These are phyloP conservation scores for Oryza meyeriana DNA, from an alignment of 176 grass and related monocot species.

Conservation along the genomic window DNA sequence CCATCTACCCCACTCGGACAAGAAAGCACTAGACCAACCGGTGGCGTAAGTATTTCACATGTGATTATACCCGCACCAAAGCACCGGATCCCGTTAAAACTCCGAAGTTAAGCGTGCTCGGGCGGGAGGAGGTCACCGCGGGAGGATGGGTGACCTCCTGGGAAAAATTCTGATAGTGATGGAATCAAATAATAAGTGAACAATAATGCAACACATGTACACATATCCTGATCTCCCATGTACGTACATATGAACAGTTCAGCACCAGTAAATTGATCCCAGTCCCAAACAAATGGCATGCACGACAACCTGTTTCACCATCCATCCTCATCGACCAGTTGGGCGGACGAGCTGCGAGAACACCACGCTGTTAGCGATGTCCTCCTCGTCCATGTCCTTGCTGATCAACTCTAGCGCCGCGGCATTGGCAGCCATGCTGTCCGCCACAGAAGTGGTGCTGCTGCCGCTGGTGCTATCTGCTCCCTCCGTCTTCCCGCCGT, in stretches of 20 bases:
- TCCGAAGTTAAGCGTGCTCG: too few relatives aligned
- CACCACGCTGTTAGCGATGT: slow-evolving; percentile 43
- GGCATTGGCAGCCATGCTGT: slow-evolving; percentile 35
- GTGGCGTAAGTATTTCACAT: too few relatives aligned
- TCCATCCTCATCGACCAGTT: slow-evolving; percentile 36
- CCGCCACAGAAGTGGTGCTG: background rate
- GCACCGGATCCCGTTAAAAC: too few relatives aligned
- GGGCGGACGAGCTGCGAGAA: slow-evolving; percentile 45
- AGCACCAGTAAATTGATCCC: background rate
- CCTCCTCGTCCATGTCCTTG: slow-evolving; percentile 56
- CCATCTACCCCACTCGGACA: too few relatives aligned
- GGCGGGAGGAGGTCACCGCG: too few relatives aligned
- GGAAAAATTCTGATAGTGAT: too few relatives aligned
- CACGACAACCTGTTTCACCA: background rate
- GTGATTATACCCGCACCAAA: too few relatives aligned
- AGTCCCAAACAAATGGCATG: background rate
- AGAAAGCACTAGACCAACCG: too few relatives aligned
- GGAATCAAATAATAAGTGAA: background rate
- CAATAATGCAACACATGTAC: slow-evolving; percentile 12
- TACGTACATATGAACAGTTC: slow-evolving; percentile 1
- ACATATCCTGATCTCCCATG: slow-evolving; percentile 3
- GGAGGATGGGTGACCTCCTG: too few relatives aligned
- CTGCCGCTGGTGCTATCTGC: background rate
- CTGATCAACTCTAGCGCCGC: slow-evolving; percentile 30
- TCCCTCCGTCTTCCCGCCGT: slow-evolving; percentile 20